Conservation (phyloP, 331 rosid genomes). For the Pyracantha coccinea region DNA sequence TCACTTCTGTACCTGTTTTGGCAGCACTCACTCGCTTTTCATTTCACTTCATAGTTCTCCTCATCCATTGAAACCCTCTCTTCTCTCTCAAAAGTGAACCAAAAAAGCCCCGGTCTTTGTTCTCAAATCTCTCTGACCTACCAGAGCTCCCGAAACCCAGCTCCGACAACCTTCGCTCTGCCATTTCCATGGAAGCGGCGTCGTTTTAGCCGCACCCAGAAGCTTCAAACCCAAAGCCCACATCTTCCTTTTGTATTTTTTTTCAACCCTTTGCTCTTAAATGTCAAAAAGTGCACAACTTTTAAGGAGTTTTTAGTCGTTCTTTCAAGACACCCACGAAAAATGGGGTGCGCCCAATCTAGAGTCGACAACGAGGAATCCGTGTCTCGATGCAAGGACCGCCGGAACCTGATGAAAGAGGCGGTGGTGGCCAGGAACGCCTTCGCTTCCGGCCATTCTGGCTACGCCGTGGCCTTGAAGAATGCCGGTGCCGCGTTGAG, state of each 20-base stretch:
- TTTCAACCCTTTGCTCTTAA: not conserved
- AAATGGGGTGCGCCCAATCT: conserved; percentile 84
- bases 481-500: conserved; percentile 81
- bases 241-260: not conserved
- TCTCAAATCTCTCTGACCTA: not conserved
- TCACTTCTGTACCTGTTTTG: conserved; percentile 5
- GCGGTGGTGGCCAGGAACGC: conserved; percentile 73
- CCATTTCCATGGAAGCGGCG: not conserved
- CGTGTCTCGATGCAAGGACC: conserved; percentile 66
- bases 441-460: conserved; percentile 77
- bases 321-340: not conserved
- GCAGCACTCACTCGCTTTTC: conserved; percentile 7
- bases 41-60: not conserved
- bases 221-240: not conserved
- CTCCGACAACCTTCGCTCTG: not conserved
- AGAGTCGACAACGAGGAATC: conserved; percentile 78
- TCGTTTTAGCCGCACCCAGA: conserved; percentile 2
- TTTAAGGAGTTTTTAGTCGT: not conserved
- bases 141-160: not conserved
- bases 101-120: not conserved
- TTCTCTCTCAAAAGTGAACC: not conserved
- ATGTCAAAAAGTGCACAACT: not conserved
- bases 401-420: conserved; percentile 52
- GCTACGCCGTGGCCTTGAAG: conserved; percentile 54
- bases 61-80: not conserved